A percentile compares a stretch with the other conserved stretches of the same genome.
phyloP scores from a whole-genome alignment of 768 basidiomycete genomes.

The Macrolepiota albuminosa region DNA sequence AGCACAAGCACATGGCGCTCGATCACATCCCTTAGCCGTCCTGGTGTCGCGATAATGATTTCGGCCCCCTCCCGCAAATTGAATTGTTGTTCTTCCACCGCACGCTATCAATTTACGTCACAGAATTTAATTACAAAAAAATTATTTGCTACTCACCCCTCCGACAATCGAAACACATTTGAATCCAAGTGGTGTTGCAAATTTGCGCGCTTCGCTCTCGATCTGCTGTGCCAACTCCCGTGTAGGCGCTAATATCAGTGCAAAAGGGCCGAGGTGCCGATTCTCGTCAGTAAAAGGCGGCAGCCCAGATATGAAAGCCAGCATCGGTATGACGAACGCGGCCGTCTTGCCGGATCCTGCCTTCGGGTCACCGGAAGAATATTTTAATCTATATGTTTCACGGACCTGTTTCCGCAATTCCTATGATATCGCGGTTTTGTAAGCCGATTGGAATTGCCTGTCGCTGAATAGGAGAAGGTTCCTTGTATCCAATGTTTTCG shows the following conservation, averaged over 20 bases:
- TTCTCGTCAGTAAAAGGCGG: slow-evolving; percentile 89
- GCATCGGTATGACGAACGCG: slow-evolving; percentile 97
- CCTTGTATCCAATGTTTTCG: slow-evolving; percentile 91
- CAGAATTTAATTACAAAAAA: background rate
- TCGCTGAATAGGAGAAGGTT: slow-evolving; percentile 94
- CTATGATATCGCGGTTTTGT: slow-evolving; percentile 95
- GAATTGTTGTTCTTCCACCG: slow-evolving; percentile 97
- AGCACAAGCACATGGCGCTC: slow-evolving; percentile 94
- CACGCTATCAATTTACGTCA: slow-evolving; percentile 44
- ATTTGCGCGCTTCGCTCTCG: slow-evolving; percentile 87
- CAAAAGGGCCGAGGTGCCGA: slow-evolving; percentile 89
- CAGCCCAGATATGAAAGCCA: slow-evolving; percentile 85
- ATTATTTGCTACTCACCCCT: slow-evolving; percentile 56
- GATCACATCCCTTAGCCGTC: slow-evolving; percentile 96
- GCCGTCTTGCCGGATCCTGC: slow-evolving; percentile 98
- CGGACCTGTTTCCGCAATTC: slow-evolving; percentile 94
- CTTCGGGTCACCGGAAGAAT: slow-evolving; percentile 3
- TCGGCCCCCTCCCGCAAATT: slow-evolving; percentile 97
- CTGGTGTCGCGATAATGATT: slow-evolving; percentile 97
- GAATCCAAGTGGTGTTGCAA: slow-evolving; percentile 86
- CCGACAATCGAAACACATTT: slow-evolving; percentile 98
- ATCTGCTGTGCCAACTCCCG: slow-evolving; percentile 98
- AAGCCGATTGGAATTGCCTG: slow-evolving; percentile 99
- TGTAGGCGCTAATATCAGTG: slow-evolving; percentile 93
- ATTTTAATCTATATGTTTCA: background rate